These are phyloP conservation scores for Ophiosphaerella korrae DNA, from an alignment of 2,329 filamentous ascomycete genomes.

Conservation along the genomic window DNA sequence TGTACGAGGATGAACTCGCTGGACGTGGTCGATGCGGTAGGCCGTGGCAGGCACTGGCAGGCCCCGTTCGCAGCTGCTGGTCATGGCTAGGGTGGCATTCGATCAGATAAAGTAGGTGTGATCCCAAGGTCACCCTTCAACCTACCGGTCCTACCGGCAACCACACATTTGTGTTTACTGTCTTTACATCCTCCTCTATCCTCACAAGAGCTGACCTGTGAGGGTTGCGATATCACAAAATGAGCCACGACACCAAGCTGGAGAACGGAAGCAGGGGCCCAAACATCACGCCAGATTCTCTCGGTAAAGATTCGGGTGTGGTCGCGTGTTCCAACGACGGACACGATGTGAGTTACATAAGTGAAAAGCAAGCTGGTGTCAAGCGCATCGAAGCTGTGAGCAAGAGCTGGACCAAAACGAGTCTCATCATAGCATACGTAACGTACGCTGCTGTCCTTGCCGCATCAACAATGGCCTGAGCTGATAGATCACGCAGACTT, in stretches of 20 bases:
- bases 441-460: constrained; percentile 26
- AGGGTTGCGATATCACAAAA: background rate
- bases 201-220: no score
- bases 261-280: background rate
- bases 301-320: constrained; percentile 10
- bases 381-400: constrained; percentile 56
- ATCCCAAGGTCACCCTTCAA: background rate
- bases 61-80: background rate
- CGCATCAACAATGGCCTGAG: background rate
- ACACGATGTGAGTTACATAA: constrained; percentile 7
- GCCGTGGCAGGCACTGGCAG: background rate
- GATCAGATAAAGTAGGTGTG: constrained; percentile 5
- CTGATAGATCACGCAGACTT: constrained; percentile 29
- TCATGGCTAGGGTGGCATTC: background rate
- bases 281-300: constrained; percentile 6
- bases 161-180: background rate
- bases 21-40: no score
- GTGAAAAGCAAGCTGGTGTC: constrained; percentile 52
- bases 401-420: constrained; percentile 54
- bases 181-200: background rate
- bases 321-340: constrained; percentile 5
- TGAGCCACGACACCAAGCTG: constrained; percentile 15
- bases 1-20: no score
- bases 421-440: constrained; percentile 55
- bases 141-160: background rate